phyloP scores from a whole-genome alignment of 148 eudicot species.

The Rhododendron ferrugineum region DNA sequence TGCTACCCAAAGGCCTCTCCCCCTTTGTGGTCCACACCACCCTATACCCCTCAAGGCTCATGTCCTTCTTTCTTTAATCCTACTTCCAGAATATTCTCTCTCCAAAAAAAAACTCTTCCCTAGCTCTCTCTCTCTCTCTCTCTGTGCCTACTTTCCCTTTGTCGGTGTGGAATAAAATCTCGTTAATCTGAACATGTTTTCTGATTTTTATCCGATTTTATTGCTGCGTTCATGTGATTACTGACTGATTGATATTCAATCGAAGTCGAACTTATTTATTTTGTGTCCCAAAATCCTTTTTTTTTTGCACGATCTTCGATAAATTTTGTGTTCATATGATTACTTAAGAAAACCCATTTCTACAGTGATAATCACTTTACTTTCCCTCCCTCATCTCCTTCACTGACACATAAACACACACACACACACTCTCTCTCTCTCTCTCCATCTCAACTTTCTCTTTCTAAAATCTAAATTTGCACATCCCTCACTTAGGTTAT shows the following conservation, averaged over 20 bases:
- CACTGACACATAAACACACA: background rate
- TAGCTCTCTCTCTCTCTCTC: background rate
- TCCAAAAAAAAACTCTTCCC: background rate
- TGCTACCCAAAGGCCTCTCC: background rate
- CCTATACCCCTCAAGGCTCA: background rate
- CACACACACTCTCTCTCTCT: background rate
- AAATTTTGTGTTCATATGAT: background rate
- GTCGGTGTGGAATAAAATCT: background rate
- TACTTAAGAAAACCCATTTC: background rate
- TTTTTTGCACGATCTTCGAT: no score
- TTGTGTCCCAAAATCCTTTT: background rate
- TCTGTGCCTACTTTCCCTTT: background rate
- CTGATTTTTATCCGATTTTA: constrained; percentile 3
- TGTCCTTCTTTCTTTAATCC: background rate
- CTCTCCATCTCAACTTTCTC: background rate
- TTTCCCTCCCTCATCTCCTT: background rate
- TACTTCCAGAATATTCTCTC: background rate
- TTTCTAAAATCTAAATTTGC: background rate
- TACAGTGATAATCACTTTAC: background rate
- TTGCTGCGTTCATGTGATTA: background rate
- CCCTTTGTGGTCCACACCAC: background rate
- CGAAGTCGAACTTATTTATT: background rate
- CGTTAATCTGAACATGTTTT: background rate
- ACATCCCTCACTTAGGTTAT: background rate
- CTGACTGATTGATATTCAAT: background rate